Percentiles rank a stretch among this genome's conserved stretches.
These are phyloP conservation scores for Dichotomopilus funicola DNA, from an alignment of 2,329 filamentous ascomycete genomes.

Conservation along the genomic window DNA sequence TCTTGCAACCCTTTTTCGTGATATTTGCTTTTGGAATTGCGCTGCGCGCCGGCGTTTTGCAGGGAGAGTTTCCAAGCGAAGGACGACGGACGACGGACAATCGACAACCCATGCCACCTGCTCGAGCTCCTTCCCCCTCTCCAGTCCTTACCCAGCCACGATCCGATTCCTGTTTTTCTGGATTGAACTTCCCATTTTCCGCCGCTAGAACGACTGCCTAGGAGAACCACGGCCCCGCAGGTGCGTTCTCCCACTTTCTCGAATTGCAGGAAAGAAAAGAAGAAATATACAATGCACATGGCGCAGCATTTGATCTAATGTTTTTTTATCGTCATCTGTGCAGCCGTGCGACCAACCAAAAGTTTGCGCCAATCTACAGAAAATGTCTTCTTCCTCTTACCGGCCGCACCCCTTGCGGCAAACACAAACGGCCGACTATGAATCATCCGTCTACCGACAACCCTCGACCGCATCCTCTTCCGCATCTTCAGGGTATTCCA, in stretches of 20 bases:
- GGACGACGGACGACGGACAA: too few species aligned
- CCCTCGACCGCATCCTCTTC: conserved; percentile 65
- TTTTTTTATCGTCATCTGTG: conserved; percentile 25
- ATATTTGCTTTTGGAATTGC: conserved; percentile 11
- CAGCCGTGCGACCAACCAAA: conserved; percentile 22
- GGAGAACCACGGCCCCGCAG: conserved; percentile 3
- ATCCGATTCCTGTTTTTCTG: conserved; percentile 1
- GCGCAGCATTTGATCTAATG: conserved; percentile 14
- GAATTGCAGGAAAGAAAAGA: too few species aligned
- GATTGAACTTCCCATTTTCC: neutral
- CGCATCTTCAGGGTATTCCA: conserved; percentile 63
- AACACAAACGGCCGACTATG: conserved; percentile 45
- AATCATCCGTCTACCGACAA: conserved; percentile 45
- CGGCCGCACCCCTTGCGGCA: conserved; percentile 53
- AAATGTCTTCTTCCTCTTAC: conserved; percentile 41
- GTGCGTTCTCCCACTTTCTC: conserved; percentile 2
- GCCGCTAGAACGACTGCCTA: conserved; percentile 4
- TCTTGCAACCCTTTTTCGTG: conserved; percentile 11
- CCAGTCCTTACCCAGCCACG: neutral
- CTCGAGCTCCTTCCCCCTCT: neutral
- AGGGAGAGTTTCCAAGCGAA: neutral
- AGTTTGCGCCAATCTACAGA: conserved; percentile 11
- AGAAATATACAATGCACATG: conserved; percentile 1
- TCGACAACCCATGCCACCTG: too few species aligned
- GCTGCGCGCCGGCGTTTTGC: conserved; percentile 19